Evolutionary conservation across 164 flowering plant species (phyloP).

Genomic region (Tinospora cordifolia): DNA sequence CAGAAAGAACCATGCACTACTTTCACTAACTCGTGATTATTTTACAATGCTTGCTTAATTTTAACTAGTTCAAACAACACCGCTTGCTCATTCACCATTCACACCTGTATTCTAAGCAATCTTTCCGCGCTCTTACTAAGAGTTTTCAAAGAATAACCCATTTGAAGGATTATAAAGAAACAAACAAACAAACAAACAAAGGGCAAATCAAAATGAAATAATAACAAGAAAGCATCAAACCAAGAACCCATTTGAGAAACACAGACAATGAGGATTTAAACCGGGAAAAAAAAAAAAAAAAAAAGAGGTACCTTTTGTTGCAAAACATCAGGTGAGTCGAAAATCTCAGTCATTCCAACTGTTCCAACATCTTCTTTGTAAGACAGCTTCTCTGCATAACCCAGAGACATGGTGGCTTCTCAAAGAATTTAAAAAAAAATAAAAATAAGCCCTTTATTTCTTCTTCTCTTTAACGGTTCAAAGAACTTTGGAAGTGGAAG

Average conservation of each 20-base stretch:
- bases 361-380: slow-evolving; percentile 78
- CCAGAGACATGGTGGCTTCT: slow-evolving; percentile 56
- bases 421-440: neutral
- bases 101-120: neutral
- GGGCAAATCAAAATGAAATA: neutral
- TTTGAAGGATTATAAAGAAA: neutral
- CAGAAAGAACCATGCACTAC: too few relatives aligned
- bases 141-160: slow-evolving; percentile 6
- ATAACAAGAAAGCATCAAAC: neutral
- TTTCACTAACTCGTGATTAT: neutral
- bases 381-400: slow-evolving; percentile 87
- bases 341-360: slow-evolving; percentile 79
- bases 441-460: neutral
- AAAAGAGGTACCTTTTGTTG: slow-evolving; percentile 47
- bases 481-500: neutral
- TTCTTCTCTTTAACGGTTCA: neutral
- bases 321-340: slow-evolving; percentile 52
- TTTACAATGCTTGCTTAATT: neutral
- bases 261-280: neutral
- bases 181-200: too few relatives aligned
- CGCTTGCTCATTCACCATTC: neutral
- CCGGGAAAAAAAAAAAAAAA: slow-evolving; percentile 1
- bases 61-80: neutral
- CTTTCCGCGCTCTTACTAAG: neutral
- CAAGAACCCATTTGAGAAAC: slow-evolving; percentile 5